Evolutionary conservation across 108 stramenopile species (phyloP).

Genomic region (Epithemia pelagica): DNA sequence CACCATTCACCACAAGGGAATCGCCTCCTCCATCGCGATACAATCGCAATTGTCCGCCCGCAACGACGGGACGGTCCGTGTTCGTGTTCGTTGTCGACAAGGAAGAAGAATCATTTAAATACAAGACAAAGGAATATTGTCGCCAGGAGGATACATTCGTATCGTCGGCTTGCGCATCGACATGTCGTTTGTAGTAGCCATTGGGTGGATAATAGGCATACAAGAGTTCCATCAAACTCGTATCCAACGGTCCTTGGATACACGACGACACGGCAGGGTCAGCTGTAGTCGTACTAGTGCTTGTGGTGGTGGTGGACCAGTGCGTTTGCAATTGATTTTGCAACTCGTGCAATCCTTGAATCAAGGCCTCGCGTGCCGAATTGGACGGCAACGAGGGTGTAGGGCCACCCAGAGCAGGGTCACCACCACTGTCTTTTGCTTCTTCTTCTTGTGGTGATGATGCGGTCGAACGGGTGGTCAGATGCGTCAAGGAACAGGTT

Average conservation of each 20-base stretch:
- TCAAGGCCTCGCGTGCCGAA: neutral
- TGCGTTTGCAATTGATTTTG: neutral
- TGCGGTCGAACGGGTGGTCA: neutral
- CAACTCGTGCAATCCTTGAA: neutral
- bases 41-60: constrained; percentile 62
- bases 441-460: neutral
- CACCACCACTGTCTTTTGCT: neutral
- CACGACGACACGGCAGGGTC: too few species aligned
- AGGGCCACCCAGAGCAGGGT: neutral
- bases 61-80: constrained; percentile 32
- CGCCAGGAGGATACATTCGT: constrained; percentile 39
- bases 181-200: constrained; percentile 70
- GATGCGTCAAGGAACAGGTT: neutral
- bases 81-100: neutral
- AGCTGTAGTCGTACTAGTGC: neutral
- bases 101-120: constrained; percentile 32
- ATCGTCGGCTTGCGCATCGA: constrained; percentile 64
- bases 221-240: constrained; percentile 40
- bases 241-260: constrained; percentile 30
- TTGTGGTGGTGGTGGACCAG: neutral
- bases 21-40: constrained; percentile 63
- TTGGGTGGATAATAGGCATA: constrained; percentile 76
- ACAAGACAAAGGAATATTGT: constrained; percentile 56
- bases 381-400: neutral
- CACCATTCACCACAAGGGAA: constrained; percentile 6